Percentiles rank a stretch among this genome's conserved stretches.
Evolutionary conservation across 176 grass and related monocot genomes (phyloP).

Genomic region (Cocos nucifera): DNA sequence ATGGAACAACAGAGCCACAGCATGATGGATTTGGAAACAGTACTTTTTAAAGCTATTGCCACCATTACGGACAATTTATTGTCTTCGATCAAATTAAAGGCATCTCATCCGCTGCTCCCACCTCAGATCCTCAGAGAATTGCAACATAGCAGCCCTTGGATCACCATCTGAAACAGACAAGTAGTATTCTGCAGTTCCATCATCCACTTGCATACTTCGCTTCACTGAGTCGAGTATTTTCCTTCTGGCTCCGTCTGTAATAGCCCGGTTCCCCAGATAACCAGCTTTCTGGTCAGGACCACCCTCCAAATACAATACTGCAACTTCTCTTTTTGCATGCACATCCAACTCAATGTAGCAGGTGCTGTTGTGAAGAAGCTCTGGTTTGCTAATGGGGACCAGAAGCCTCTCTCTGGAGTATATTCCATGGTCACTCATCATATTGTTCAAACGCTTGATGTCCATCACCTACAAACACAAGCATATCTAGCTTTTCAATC

Average conservation of each 20-base stretch:
- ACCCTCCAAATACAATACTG: constrained; percentile 57
- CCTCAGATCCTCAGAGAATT: constrained; percentile 73
- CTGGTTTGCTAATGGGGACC: constrained; percentile 51
- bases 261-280: not conserved
- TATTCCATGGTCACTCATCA: constrained; percentile 98
- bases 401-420: constrained; percentile 86
- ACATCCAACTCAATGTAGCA: constrained; percentile 87
- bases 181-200: constrained; percentile 89
- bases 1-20: too few species aligned
- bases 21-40: too few species aligned
- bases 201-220: constrained; percentile 65
- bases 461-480: constrained; percentile 46
- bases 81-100: constrained; percentile 8
- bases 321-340: constrained; percentile 79
- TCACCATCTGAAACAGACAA: constrained; percentile 61
- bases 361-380: constrained; percentile 54
- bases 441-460: constrained; percentile 85
- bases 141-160: constrained; percentile 77
- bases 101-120: constrained; percentile 51
- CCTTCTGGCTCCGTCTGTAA: constrained; percentile 29
- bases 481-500: not conserved
- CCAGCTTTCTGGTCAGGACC: constrained; percentile 26
- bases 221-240: constrained; percentile 66
- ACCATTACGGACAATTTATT: too few species aligned
- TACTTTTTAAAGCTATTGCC: too few species aligned